Evolutionary conservation across 305 asterid genomes (phyloP).

Genomic region (Plantago lanceolata): DNA sequence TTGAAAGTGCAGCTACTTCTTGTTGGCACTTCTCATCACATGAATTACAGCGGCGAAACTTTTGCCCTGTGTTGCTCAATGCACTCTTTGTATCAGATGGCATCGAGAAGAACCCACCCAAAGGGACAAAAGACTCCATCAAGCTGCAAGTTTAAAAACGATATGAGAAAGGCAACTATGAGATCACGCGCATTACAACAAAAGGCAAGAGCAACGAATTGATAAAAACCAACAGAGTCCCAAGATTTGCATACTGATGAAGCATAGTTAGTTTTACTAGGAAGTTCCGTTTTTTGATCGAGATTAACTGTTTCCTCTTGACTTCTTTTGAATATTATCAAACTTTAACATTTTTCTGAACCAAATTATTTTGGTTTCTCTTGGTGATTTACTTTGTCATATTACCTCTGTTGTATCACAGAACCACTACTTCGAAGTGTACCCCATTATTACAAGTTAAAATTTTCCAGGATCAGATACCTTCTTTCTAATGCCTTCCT

Average conservation of each 20-base stretch:
- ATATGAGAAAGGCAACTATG: constrained; percentile 13
- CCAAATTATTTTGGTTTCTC: no score
- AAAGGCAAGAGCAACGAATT: background rate
- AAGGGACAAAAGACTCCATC: constrained; percentile 95
- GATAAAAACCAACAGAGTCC: background rate
- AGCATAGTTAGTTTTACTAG: background rate
- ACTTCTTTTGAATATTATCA: no score
- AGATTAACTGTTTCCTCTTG: no score
- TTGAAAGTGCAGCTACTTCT: constrained; percentile 50
- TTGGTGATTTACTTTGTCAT: background rate
- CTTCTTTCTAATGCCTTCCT: constrained; percentile 4
- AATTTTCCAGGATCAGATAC: constrained; percentile 11
- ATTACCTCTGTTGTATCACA: background rate
- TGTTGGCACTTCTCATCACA: constrained; percentile 69
- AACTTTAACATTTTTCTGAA: background rate
- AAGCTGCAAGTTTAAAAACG: constrained; percentile 47
- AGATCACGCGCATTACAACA: constrained; percentile 12
- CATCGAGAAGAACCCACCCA: constrained; percentile 87
- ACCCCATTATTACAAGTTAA: constrained; percentile 1
- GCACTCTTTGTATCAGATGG: constrained; percentile 49
- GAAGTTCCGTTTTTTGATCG: background rate
- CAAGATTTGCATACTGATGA: background rate
- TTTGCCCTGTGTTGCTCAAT: constrained; percentile 35
- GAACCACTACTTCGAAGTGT: constrained; percentile 1
- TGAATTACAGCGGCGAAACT: constrained; percentile 40